A percentile compares a stretch with the other conserved stretches of the same genome.
These are phyloP conservation scores for Trichosporon asahii DNA, from an alignment of 1,284 basidiomycete species.

Conservation along the genomic window DNA sequence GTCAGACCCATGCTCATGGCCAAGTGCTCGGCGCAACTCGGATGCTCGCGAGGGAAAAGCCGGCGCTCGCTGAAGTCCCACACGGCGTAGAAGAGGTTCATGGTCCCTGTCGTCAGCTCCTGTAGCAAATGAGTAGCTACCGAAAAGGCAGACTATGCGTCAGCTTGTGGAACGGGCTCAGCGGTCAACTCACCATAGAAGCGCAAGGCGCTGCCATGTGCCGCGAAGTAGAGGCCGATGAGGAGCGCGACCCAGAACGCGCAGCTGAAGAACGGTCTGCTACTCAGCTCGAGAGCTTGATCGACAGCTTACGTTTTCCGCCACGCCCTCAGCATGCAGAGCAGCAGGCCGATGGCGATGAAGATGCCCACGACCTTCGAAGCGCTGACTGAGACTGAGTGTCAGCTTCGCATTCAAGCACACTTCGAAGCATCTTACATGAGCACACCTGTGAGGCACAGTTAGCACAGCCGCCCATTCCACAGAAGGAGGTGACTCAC, in stretches of 20 bases:
- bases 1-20: constrained; percentile 42
- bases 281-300: neutral
- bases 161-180: neutral
- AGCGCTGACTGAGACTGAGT: constrained; percentile 45
- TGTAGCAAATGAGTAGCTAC: neutral
- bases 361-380: constrained; percentile 49
- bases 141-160: constrained; percentile 25
- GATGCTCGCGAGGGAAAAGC: constrained; percentile 36
- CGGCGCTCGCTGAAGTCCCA: constrained; percentile 52
- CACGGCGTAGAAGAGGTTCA: constrained; percentile 51
- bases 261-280: constrained; percentile 47
- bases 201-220: constrained; percentile 49
- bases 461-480: neutral
- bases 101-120: constrained; percentile 30
- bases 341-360: constrained; percentile 46
- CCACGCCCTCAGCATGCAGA: constrained; percentile 45
- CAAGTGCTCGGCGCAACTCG: neutral
- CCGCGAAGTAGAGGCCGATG: constrained; percentile 51
- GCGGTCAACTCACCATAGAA: constrained; percentile 39
- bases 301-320: constrained; percentile 42
- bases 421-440: too few species aligned
- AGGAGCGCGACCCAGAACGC: constrained; percentile 45
- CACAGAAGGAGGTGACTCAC: constrained; percentile 33
- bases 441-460: constrained; percentile 30
- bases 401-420: neutral